Base-by-base conservation (phyloP, 768 basidiomycete species). In the Leucocoprinus sp. region DNA sequence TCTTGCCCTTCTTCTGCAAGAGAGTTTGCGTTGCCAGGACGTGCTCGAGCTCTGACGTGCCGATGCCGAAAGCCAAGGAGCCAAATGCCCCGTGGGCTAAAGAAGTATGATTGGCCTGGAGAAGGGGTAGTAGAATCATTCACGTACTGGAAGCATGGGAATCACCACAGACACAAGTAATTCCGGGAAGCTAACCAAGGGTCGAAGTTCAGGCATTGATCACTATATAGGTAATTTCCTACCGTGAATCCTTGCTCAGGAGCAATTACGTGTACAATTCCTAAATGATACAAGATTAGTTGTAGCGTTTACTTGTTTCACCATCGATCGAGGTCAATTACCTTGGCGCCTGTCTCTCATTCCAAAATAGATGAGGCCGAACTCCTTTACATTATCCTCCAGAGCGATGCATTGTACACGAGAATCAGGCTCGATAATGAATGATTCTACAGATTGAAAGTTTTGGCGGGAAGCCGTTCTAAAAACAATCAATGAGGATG, bases 221-320 rank as follows among this genome's bases (percentile, higher is more conserved):
- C 23, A 28, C 8, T 7, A 27, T 21, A 36, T 21, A 4, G 4
- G 46, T 40, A 19, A 55, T 72, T 43, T n/a, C n/a, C n/a, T 57
- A 80, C 81, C 37, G 91, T 93, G 60, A 93, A 93, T 29, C 91
- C 91, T 68, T 93, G 91, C 60, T 93, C 91, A 40, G 91, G 91
- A 36, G 90, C 91, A 57, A 93, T 93, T 52, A 93, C 72, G 63
- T 93, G 88, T 5, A 89, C 84, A 52, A 86, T 89, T 48, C 81
- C 84, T 86, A 51, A 11, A 33, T 8, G 35, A 23, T 43, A 29
- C 36, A 31, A 42, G 19, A 21, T 64, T 35, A 64, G 56, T 22
- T 48, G 28, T 38, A n/a, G n/a, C 15, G n/a, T n/a, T 17, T 33
- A 35, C 29, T 14, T n/a, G 23, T 28, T 28, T 6, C 24, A 7